Percentiles rank a stretch among this genome's conserved stretches.
Evolutionary conservation across 2,329 filamentous ascomycete genomes (phyloP).

Genomic region (Claviceps africana): DNA sequence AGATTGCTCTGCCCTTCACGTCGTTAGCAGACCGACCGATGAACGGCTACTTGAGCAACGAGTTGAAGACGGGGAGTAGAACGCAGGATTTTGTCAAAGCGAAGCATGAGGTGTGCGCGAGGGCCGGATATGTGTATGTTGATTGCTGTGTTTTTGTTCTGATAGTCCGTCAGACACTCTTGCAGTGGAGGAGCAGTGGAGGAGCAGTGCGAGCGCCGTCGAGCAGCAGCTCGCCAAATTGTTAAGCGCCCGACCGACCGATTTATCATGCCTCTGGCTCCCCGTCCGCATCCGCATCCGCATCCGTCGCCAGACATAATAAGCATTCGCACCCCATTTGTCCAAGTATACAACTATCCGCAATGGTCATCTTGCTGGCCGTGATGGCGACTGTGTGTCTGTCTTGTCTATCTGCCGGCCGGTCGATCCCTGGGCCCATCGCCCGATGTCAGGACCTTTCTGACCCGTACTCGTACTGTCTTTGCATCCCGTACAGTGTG

Average conservation of each 20-base stretch:
- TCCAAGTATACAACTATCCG: not conserved
- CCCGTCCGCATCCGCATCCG: not conserved
- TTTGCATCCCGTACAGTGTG: slow-evolving; percentile 3
- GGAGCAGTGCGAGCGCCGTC: not conserved
- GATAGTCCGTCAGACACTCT: not conserved
- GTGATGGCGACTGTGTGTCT: not conserved
- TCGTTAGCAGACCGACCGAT: no score
- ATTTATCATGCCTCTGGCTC: not conserved
- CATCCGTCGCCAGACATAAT: not conserved
- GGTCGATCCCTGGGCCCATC: slow-evolving; percentile 2
- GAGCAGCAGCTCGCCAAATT: not conserved
- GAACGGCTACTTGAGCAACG: no score
- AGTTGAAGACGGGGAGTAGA: no score
- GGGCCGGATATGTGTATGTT: not conserved
- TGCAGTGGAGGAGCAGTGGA: not conserved
- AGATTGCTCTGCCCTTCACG: no score
- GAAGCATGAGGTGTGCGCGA: not conserved
- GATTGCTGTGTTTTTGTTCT: not conserved
- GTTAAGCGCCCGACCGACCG: not conserved
- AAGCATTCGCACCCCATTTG: not conserved
- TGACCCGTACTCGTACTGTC: slow-evolving; percentile 1
- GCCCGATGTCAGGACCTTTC: slow-evolving; percentile 3
- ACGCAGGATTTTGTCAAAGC: no score
- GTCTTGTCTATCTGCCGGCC: not conserved
- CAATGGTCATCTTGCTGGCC: not conserved